Conservation (phyloP, 2,329 filamentous ascomycete species). For the Neoarthrinium moseri region DNA sequence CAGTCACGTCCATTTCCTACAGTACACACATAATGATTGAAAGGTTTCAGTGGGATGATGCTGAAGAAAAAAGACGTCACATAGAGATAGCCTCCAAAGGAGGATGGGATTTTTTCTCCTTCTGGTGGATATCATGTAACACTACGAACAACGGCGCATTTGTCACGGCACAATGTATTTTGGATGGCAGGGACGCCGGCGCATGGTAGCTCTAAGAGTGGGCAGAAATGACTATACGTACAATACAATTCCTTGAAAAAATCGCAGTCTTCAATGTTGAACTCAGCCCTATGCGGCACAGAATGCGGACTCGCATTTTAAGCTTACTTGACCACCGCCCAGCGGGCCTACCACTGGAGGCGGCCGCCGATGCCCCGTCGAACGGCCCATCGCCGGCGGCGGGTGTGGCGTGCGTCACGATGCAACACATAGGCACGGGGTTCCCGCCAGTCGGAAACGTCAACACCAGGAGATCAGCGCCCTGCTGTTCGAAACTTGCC, state of each 20-base stretch:
- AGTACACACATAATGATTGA: background rate
- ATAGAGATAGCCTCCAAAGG: background rate
- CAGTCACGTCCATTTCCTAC: background rate
- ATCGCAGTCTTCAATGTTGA: background rate
- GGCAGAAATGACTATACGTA: no score
- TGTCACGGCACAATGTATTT: no score
- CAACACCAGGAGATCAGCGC: no score
- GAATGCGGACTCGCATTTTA: background rate
- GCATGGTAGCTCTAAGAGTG: no score
- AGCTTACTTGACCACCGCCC: no score
- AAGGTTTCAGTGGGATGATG: background rate
- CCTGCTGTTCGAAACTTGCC: no score
- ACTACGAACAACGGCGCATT: no score
- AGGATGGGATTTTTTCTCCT: background rate
- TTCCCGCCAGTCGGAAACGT: background rate
- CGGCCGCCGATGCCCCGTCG: background rate
- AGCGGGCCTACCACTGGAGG: no score
- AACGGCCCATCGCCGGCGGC: background rate
- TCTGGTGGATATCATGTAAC: background rate
- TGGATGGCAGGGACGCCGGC: no score
- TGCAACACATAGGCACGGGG: background rate
- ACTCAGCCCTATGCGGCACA: background rate
- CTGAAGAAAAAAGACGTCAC: background rate
- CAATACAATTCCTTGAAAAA: background rate
- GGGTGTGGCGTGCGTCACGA: conserved; percentile 2